phyloP scores from a whole-genome alignment of 2,329 filamentous ascomycete genomes.

The Colletotrichum tabaci region DNA sequence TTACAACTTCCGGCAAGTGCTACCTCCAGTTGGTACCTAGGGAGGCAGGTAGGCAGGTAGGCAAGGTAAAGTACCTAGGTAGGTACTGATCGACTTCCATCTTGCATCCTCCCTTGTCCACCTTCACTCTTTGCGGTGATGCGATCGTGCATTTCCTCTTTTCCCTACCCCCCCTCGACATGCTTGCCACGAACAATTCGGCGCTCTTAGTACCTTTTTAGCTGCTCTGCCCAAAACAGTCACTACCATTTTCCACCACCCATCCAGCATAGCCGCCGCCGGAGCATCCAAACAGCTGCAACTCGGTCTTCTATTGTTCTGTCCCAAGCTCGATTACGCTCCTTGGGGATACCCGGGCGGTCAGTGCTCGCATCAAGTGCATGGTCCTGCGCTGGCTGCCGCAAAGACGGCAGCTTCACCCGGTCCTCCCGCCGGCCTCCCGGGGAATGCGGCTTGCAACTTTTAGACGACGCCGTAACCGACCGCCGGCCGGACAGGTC shows the following conservation, averaged over 20 bases:
- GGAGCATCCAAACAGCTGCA: conserved; percentile 23
- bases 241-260: background rate
- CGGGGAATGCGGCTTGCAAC: conserved; percentile 36
- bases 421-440: conserved; percentile 19
- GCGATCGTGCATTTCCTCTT: background rate
- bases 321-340: conserved; percentile 11
- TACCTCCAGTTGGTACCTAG: too few species aligned
- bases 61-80: too few species aligned
- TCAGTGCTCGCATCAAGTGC: conserved; percentile 33
- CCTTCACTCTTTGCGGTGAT: too few species aligned
- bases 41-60: too few species aligned
- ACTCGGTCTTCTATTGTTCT: conserved; percentile 19
- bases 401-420: conserved; percentile 34
- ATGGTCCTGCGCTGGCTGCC: conserved; percentile 18
- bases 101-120: too few species aligned
- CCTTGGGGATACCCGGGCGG: conserved; percentile 27
- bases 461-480: conserved; percentile 7
- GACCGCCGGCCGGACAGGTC: conserved; percentile 15
- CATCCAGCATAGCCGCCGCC: background rate
- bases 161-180: background rate
- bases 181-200: background rate
- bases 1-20: too few species aligned
- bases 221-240: conserved; percentile 15
- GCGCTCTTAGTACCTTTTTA: conserved; percentile 2
- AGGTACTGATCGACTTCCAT: too few species aligned